phyloP scores from a whole-genome alignment of 2,329 filamentous ascomycete species.

The Epichloe scottii region DNA sequence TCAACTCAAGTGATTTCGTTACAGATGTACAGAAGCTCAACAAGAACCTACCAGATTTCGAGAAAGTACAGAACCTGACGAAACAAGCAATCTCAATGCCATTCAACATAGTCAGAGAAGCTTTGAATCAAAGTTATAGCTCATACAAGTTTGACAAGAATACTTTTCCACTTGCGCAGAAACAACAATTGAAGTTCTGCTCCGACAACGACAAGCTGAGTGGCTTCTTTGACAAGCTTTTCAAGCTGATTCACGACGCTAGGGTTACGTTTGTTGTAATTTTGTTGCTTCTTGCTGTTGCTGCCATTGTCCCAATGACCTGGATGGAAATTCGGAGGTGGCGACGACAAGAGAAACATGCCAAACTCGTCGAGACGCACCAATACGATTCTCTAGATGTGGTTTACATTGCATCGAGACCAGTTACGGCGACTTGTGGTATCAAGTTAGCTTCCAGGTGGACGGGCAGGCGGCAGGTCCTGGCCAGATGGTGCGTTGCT shows the following conservation, averaged over 20 bases:
- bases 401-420: slow-evolving; percentile 75
- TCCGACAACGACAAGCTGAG: slow-evolving; percentile 71
- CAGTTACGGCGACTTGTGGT: slow-evolving; percentile 60
- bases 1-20: slow-evolving; percentile 55
- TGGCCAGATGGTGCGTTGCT: slow-evolving; percentile 71
- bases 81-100: slow-evolving; percentile 61
- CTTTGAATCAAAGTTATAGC: slow-evolving; percentile 59
- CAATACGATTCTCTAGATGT: slow-evolving; percentile 75
- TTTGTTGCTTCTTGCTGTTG: slow-evolving; percentile 56
- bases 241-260: slow-evolving; percentile 52
- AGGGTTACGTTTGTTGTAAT: slow-evolving; percentile 67
- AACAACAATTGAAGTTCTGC: slow-evolving; percentile 77
- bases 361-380: slow-evolving; percentile 50
- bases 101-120: slow-evolving; percentile 64
- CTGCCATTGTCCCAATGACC: slow-evolving; percentile 67
- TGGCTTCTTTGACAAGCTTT: slow-evolving; percentile 68
- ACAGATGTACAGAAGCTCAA: slow-evolving; percentile 61
- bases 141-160: slow-evolving; percentile 67
- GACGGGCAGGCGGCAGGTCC: slow-evolving; percentile 52
- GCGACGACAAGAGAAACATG: slow-evolving; percentile 57
- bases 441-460: slow-evolving; percentile 57
- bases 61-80: slow-evolving; percentile 72
- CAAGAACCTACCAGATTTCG: slow-evolving; percentile 67
- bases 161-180: slow-evolving; percentile 71
- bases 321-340: slow-evolving; percentile 70